Base-by-base conservation (phyloP, 1,139 yeast genomes). In the Ogataea hybrid region DNA sequence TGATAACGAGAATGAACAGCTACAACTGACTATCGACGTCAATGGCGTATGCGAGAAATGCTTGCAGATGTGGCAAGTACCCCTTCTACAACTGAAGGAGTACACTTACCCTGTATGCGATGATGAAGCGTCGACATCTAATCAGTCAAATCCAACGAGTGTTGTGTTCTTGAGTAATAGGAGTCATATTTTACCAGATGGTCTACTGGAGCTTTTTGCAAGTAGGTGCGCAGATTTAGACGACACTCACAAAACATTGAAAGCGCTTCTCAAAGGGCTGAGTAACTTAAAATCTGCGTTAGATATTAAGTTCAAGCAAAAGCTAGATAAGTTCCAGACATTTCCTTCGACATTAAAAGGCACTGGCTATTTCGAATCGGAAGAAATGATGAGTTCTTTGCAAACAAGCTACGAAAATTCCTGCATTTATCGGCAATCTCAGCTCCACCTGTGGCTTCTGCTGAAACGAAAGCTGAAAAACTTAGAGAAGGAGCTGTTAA, bases 1-100 rank as follows among this genome's bases (percentile, higher is more conserved):
- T 14, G 65, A 76, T 29, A 88, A 87, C 54, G 64, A 67, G 3
- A 77, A 79, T 38, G 96, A 88, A 52, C 64, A 77, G 6, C 35
- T 59, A 14, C 60, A 52, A 23, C 42, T 59, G 17, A 80, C 84
- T 1, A 64, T 87, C 40, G 75, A 75, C 43, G 67, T 83, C 3
- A 8, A 42, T 71, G 23, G 28, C 1, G 8, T 45, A 17, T 27
- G 39, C 6, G 40, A 39, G 2, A 16, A 28, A 6, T 28, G 38
- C 10, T n/a, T 12, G 18, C 12, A 29, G 20, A 3, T 37, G 23
- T 62, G 69, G 49, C 73, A 73, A 1, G 61, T 81, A 2, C 54
- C 63, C 20, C 57, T 81, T 22, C 83, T 84, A 0, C 62, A 65
- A 1, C 44, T 73, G 7, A 59, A 62, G 17, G 79, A 75, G 49